Conservation (phyloP, 2,329 filamentous ascomycete genomes). For the Alternaria rosae region DNA sequence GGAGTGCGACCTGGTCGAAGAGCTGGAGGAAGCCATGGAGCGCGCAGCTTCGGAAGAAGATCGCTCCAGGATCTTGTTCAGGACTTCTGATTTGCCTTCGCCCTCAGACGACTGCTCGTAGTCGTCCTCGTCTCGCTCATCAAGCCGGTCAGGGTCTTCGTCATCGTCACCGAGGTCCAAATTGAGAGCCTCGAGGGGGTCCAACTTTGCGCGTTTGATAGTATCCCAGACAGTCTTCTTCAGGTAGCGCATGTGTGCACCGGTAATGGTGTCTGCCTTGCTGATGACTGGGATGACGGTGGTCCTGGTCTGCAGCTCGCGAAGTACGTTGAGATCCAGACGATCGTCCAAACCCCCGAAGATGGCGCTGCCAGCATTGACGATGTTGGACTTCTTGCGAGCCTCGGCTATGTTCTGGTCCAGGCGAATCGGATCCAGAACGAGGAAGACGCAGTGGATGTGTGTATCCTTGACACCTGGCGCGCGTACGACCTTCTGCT, state of each 20-base stretch:
- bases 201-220: slow-evolving; percentile 83
- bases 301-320: slow-evolving; percentile 88
- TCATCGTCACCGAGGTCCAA: slow-evolving; percentile 76
- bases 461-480: slow-evolving; percentile 95
- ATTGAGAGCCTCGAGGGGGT: slow-evolving; percentile 86
- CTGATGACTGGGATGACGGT: slow-evolving; percentile 94
- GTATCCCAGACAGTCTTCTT: slow-evolving; percentile 91
- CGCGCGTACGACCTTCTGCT: slow-evolving; percentile 95
- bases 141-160: slow-evolving; percentile 60
- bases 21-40: slow-evolving; percentile 43
- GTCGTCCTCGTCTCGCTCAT: slow-evolving; percentile 61
- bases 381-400: slow-evolving; percentile 63
- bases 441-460: slow-evolving; percentile 92
- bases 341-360: slow-evolving; percentile 82
- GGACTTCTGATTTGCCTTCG: slow-evolving; percentile 44
- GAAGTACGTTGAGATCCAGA: slow-evolving; percentile 88
- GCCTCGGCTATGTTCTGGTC: slow-evolving; percentile 78
- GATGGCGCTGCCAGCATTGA: slow-evolving; percentile 56
- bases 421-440: slow-evolving; percentile 86
- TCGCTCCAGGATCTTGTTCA: slow-evolving; percentile 49
- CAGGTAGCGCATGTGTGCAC: slow-evolving; percentile 88
- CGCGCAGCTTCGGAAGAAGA: slow-evolving; percentile 48
- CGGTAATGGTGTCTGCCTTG: slow-evolving; percentile 97
- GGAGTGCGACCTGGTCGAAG: slow-evolving; percentile 40
- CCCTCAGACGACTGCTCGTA: slow-evolving; percentile 48